Base-by-base conservation (phyloP, 2,329 filamentous ascomycete species). In the Salinomyces thailandicus region DNA sequence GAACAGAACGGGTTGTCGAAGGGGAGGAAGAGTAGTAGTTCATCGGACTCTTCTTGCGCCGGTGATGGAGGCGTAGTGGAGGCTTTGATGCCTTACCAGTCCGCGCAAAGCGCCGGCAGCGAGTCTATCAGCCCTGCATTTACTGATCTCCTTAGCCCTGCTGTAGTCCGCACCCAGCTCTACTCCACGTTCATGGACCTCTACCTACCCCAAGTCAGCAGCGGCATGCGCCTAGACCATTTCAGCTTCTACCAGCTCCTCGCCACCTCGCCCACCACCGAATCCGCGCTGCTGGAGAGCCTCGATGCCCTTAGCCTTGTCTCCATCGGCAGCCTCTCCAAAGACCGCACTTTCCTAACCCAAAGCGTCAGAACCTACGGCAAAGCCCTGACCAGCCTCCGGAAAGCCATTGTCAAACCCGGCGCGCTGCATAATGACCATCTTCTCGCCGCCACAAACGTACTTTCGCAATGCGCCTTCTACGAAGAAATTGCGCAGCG, bases 401-500 rank as follows among this genome's bases (percentile, higher is more conserved):
- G 42, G 2, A 33, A 41, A 30, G 45, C 45, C 3, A 36, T 56
- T 2, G 34, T 38, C n/a, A 39, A 20, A 4, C 35, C 28, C 8
- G 37, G 43, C 9, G 31, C 48, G 12, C 32, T 33, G 28, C 14
- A 37, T 6, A 49, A 51, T 9, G 54, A 58, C 32, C 50, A 52
- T 26, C 38, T 53, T 13, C 38, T 58, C 7, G 54, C 52, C 7
- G 51, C 54, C 5, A 50, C 50, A 14, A 48, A 43, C 8, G 36
- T 57, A 4, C 39, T 58, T 12, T 51, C 46, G 7, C 43, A 42
- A 5, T 58, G 54, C 34, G 53, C 54, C 34, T 49, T 57, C 24
- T 58, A 48, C 42, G 50, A 54, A 19, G 47, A 55, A 26, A 54
- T 58, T 17, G 39, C 45, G n/a, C 44, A 49, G 20, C 45, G 48